Percentiles rank a stretch among this genome's conserved stretches.
Conservation (phyloP, 345 rosid genomes). For the Eucalyptus regnans region DNA sequence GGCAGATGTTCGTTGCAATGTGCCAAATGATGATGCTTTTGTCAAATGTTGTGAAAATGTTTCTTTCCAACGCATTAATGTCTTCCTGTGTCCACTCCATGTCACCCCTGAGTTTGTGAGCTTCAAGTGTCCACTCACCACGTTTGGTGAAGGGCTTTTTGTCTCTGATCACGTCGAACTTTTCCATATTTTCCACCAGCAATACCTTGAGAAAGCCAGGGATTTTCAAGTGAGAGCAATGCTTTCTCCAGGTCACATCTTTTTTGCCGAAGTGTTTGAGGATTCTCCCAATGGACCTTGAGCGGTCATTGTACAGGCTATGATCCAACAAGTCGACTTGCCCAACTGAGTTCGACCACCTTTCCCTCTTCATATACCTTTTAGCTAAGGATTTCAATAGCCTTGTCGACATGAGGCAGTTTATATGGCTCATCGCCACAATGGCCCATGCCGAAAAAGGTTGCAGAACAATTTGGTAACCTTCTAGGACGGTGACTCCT, state of each 20-base stretch:
- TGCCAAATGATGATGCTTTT: background rate
- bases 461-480: background rate
- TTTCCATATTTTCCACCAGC: background rate
- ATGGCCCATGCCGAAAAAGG: background rate
- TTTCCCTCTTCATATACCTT: background rate
- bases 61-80: background rate
- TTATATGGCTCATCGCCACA: background rate
- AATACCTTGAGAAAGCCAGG: background rate
- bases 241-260: background rate
- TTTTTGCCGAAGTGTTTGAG: background rate
- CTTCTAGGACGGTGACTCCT: conserved; percentile 14
- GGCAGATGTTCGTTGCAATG: background rate
- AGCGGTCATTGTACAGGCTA: background rate
- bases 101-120: fast-evolving
- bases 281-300: background rate
- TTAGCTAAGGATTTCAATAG: background rate
- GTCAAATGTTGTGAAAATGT: background rate
- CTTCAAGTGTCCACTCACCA: background rate
- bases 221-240: background rate
- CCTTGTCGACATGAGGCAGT: background rate
- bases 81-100: background rate
- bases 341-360: background rate
- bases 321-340: background rate
- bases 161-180: background rate
- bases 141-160: background rate